phyloP scores from a whole-genome alignment of 306 rosid species.

The Pyrus betulifolia region DNA sequence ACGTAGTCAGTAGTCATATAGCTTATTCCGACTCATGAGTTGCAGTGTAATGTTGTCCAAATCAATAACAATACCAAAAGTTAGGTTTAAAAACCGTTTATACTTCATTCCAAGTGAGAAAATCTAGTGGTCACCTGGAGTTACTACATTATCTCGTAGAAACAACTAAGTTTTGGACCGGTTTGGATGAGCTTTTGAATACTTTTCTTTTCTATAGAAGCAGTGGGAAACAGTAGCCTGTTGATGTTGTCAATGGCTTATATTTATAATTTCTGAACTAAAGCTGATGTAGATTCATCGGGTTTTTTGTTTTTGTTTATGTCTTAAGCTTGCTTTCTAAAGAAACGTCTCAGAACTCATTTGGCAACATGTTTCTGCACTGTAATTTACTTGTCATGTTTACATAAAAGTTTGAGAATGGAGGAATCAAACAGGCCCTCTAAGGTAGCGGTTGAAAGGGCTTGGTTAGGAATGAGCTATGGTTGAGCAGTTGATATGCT shows the following conservation, averaged over 20 bases:
- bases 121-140: neutral
- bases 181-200: neutral
- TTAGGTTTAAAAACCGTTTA: neutral
- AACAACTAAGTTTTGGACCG: slow-evolving; percentile 4
- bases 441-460: neutral
- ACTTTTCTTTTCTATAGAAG: neutral
- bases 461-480: neutral
- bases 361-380: neutral
- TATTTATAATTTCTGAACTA: neutral
- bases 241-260: neutral
- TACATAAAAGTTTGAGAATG: neutral
- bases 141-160: slow-evolving; percentile 23
- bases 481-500: neutral
- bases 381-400: neutral
- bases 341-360: neutral
- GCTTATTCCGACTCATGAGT: neutral
- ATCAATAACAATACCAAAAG: neutral
- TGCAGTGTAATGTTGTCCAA: neutral
- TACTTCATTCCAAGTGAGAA: neutral
- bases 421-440: neutral
- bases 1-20: neutral
- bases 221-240: neutral
- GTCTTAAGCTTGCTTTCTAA: neutral
- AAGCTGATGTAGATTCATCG: neutral
- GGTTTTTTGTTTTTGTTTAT: neutral